A percentile compares a stretch with the other conserved stretches of the same genome.
Conservation (phyloP, 176 grass and related monocot genomes). For the Echinochloa phyllopogon region DNA sequence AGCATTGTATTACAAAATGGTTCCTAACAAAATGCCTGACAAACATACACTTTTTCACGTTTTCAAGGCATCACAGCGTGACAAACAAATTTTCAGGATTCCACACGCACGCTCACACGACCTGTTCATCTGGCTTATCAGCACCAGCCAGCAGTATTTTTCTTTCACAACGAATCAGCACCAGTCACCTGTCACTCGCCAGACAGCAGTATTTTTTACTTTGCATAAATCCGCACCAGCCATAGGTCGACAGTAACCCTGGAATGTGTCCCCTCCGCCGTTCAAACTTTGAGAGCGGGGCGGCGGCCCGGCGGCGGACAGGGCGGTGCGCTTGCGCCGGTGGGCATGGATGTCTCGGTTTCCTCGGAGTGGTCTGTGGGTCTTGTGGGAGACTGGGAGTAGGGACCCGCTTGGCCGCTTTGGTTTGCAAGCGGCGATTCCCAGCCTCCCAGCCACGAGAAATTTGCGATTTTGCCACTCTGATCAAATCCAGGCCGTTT, state of each 20-base stretch:
- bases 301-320: neutral
- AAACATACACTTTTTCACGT: neutral
- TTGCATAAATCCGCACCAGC: too few species aligned
- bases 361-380: neutral
- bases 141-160: too few species aligned
- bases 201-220: too few species aligned
- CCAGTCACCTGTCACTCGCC: too few species aligned
- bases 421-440: too few species aligned
- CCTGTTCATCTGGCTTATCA: too few species aligned
- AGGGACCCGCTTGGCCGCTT: too few species aligned
- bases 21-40: neutral
- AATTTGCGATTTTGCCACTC: too few species aligned
- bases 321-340: neutral
- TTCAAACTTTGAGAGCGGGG: neutral
- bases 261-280: neutral
- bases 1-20: neutral
- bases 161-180: too few species aligned
- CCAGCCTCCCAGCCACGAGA: too few species aligned
- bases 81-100: slow-evolving; percentile 1
- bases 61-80: neutral
- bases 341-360: neutral
- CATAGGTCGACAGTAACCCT: too few species aligned
- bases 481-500: slow-evolving; percentile 42
- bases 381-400: too few species aligned
- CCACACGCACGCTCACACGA: neutral